These are phyloP conservation scores for Cyphellophora europaea DNA, from an alignment of 2,329 filamentous ascomycete genomes.

Conservation along the genomic window DNA sequence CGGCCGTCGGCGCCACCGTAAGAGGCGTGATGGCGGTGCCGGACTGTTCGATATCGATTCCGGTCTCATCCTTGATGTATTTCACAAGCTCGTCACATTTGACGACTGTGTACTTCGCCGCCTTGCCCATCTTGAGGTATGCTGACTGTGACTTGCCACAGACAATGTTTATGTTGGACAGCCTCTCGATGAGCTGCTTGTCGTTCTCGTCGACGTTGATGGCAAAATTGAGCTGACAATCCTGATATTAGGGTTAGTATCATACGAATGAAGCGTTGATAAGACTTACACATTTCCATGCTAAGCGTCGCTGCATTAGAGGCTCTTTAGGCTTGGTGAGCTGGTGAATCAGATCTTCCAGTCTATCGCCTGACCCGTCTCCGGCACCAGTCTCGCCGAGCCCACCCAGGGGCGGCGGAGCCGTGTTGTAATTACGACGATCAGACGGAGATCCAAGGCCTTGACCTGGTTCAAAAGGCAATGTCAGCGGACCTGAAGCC, in stretches of 20 bases:
- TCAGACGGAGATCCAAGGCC: constrained; percentile 5
- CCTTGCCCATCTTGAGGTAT: constrained; percentile 17
- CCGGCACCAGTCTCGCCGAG: constrained; percentile 4
- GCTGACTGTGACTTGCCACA: constrained; percentile 18
- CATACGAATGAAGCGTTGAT: not conserved
- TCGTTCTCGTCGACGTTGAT: constrained; percentile 19
- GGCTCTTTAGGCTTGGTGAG: constrained; percentile 18
- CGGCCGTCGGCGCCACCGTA: too few species aligned
- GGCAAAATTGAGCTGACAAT: constrained; percentile 18
- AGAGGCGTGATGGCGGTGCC: not conserved
- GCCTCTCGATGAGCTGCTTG: constrained; percentile 14
- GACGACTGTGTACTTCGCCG: constrained; percentile 18
- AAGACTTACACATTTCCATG: constrained; percentile 19
- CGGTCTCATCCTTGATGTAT: constrained; percentile 11
- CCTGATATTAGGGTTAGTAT: constrained; percentile 9
- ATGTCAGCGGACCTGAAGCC: not conserved
- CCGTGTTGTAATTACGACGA: constrained; percentile 16
- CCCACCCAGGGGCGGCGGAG: constrained; percentile 12
- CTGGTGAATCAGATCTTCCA: constrained; percentile 20
- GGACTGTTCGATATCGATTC: not conserved
- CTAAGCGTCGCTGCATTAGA: constrained; percentile 16
- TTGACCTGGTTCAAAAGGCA: not conserved
- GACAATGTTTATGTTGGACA: constrained; percentile 19
- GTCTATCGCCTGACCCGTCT: constrained; percentile 11
- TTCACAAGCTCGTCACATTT: constrained; percentile 16